Evolutionary conservation across 805 yeast genomes (phyloP).

Genomic region (Suhomyces xylopsoci): DNA sequence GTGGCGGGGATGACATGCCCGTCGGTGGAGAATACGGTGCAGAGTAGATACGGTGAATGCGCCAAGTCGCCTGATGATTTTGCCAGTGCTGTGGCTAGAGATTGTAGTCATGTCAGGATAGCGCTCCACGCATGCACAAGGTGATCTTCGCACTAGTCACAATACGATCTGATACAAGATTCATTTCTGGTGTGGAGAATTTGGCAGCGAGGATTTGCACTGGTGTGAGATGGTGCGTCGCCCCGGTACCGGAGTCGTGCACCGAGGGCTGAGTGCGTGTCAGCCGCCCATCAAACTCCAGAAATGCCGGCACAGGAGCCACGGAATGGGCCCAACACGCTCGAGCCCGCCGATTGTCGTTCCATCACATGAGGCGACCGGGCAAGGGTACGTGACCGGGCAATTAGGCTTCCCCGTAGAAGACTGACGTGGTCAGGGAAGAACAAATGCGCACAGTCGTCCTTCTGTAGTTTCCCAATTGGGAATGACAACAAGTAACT

Average conservation of each 20-base stretch:
- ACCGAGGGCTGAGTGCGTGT: background rate
- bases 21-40: background rate
- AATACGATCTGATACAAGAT: background rate
- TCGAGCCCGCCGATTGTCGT: background rate
- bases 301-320: background rate
- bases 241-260: background rate
- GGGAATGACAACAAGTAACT: background rate
- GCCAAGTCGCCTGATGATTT: background rate
- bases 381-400: background rate
- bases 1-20: background rate
- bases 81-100: background rate
- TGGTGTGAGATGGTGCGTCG: background rate
- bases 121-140: background rate
- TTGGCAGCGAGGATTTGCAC: background rate
- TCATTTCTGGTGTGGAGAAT: background rate
- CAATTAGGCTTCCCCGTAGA: background rate
- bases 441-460: background rate
- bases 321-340: background rate
- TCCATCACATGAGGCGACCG: background rate
- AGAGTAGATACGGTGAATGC: background rate
- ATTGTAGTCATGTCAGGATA: background rate
- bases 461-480: background rate
- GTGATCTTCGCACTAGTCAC: background rate
- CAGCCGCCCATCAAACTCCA: background rate
- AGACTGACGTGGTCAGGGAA: background rate